Percentiles rank a stretch among this genome's conserved stretches.
Conservation (phyloP, 2,329 filamentous ascomycete species). For the Pseudogymnoascus destructans region DNA sequence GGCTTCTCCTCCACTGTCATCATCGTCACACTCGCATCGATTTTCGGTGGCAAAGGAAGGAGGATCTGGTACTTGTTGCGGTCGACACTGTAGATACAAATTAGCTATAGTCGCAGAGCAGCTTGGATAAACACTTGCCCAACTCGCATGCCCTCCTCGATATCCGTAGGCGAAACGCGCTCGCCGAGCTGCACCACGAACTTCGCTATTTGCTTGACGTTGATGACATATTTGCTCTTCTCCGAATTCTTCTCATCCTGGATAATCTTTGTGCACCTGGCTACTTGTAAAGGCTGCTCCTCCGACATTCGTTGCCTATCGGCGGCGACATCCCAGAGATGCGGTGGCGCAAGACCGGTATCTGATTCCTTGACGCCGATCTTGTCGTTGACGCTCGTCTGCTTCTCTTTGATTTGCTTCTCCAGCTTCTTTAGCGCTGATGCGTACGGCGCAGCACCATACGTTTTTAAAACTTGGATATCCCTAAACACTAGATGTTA, state of each 20-base stretch:
- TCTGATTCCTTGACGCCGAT: slow-evolving; percentile 96
- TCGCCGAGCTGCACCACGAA: slow-evolving; percentile 97
- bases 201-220: slow-evolving; percentile 99
- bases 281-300: slow-evolving; percentile 94
- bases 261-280: slow-evolving; percentile 98
- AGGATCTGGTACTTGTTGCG: slow-evolving; percentile 99
- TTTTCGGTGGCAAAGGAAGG: slow-evolving; percentile 89
- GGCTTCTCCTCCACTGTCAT: slow-evolving; percentile 99
- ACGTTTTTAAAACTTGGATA: slow-evolving; percentile 98
- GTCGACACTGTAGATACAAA: slow-evolving; percentile 50
- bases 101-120: slow-evolving; percentile 15
- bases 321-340: slow-evolving; percentile 96
- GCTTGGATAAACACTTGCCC: slow-evolving; percentile 38
- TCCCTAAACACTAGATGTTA: slow-evolving; percentile 47
- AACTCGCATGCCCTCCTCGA: slow-evolving; percentile 97
- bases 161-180: slow-evolving; percentile 93
- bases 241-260: slow-evolving; percentile 88
- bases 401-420: slow-evolving; percentile 98
- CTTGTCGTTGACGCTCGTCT: slow-evolving; percentile 97
- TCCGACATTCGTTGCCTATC: slow-evolving; percentile 97
- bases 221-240: slow-evolving; percentile 99
- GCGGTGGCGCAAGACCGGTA: slow-evolving; percentile 91
- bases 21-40: slow-evolving; percentile 98
- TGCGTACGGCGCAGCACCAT: slow-evolving; percentile 91
- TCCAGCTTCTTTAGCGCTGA: slow-evolving; percentile 92